These are phyloP conservation scores for Flammula alnicola DNA, from an alignment of 1,284 basidiomycete genomes.

Conservation along the genomic window DNA sequence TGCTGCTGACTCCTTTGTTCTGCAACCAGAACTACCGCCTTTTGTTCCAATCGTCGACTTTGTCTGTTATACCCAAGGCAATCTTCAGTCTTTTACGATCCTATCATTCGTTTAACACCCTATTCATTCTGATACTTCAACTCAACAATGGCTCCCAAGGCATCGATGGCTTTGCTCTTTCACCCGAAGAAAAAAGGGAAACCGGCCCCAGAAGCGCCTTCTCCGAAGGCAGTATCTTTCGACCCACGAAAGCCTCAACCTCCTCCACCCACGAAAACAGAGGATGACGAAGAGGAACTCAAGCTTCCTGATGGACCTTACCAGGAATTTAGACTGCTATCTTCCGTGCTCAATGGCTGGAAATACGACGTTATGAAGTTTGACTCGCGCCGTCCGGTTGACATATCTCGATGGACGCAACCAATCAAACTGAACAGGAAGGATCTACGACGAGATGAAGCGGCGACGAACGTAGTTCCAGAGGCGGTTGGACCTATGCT, in stretches of 20 bases:
- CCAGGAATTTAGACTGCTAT: slow-evolving; percentile 75
- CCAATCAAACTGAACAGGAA: slow-evolving; percentile 88
- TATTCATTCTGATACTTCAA: slow-evolving; percentile 1
- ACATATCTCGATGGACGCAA: slow-evolving; percentile 63
- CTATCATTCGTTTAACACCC: neutral
- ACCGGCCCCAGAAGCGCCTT: slow-evolving; percentile 37
- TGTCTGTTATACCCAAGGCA: slow-evolving; percentile 2
- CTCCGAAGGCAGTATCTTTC: slow-evolving; percentile 36
- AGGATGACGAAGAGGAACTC: slow-evolving; percentile 50
- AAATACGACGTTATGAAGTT: slow-evolving; percentile 88
- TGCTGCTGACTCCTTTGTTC: neutral
- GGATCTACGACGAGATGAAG: slow-evolving; percentile 64
- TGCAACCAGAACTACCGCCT: too few species aligned
- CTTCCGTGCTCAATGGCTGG: slow-evolving; percentile 79
- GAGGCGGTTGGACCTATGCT: slow-evolving; percentile 70
- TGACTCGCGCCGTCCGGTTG: slow-evolving; percentile 70
- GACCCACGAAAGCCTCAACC: slow-evolving; percentile 28
- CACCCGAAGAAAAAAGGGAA: slow-evolving; percentile 56
- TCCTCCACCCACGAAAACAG: slow-evolving; percentile 27
- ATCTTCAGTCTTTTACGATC: too few species aligned
- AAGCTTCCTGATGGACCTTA: slow-evolving; percentile 65
- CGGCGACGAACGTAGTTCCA: slow-evolving; percentile 39
- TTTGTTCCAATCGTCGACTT: too few species aligned
- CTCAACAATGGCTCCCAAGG: slow-evolving; percentile 45
- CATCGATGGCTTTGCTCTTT: slow-evolving; percentile 47